These are phyloP conservation scores for Galerina marginata DNA, from an alignment of 768 basidiomycete species.

Conservation along the genomic window DNA sequence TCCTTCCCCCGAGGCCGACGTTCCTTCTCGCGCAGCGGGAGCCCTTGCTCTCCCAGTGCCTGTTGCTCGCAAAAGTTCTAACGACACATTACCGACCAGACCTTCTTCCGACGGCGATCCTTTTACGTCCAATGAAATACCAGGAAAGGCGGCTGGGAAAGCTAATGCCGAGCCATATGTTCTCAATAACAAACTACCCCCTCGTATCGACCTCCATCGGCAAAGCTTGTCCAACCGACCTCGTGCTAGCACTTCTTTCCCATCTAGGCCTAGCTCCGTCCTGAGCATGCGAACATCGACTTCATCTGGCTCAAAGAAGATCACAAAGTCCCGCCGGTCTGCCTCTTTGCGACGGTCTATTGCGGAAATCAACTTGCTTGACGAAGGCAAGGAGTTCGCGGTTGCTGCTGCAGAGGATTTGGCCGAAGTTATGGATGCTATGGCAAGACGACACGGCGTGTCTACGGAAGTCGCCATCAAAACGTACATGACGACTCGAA, in stretches of 20 bases:
- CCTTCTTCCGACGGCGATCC: slow-evolving; percentile 16
- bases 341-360: slow-evolving; percentile 7
- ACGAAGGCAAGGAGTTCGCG: slow-evolving; percentile 4
- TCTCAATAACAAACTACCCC: slow-evolving; percentile 11
- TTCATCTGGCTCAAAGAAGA: not conserved
- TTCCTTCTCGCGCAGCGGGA: not conserved
- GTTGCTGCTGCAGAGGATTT: slow-evolving; percentile 14
- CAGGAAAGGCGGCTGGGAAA: slow-evolving; percentile 9
- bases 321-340: not conserved
- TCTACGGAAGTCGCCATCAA: slow-evolving; percentile 14
- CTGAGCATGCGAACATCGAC: not conserved
- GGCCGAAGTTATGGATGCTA: not conserved
- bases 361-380: slow-evolving; percentile 5
- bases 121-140: slow-evolving; percentile 7
- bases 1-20: not conserved
- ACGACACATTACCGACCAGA: not conserved
- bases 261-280: slow-evolving; percentile 8
- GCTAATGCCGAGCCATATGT: slow-evolving; percentile 10
- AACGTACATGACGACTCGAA: slow-evolving; percentile 13
- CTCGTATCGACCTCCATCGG: slow-evolving; percentile 20
- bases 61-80: not conserved
- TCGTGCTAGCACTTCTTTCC: slow-evolving; percentile 6
- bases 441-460: slow-evolving; percentile 18
- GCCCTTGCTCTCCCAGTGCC: not conserved
- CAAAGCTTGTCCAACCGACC: slow-evolving; percentile 12